Base-by-base conservation (phyloP, 148 eudicot genomes). In the Hydrangea macrophylla region DNA sequence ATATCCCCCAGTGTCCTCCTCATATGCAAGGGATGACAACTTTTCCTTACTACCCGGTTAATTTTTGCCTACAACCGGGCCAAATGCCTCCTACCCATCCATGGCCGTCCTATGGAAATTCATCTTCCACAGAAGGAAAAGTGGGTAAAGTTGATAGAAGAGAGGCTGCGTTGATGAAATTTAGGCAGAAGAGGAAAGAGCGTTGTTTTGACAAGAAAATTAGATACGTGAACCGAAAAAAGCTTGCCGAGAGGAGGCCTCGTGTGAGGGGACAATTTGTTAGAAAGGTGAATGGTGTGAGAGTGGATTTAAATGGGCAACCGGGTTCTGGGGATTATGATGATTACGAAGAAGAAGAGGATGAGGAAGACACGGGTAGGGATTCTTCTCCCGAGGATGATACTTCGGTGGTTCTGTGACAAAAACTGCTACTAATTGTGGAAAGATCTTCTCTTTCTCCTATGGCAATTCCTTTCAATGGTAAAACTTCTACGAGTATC, bases 221-320 rank as follows among this genome's bases (percentile, higher is more conserved):
- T 61, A 82, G 97, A 86, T 94, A 94, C 79, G 96, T 84, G 15
- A 94, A 90, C 70, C 76, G 97, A 26, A 90, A 94, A 65, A 73
- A 71, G 44, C 88, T 90, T 39, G 97, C 99, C 1, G 99, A 94
- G 71, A 84, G 86, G 77, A 79, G 97, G 60, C 99, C 97, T 65
- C 97, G 97, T 61, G 84, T 90, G 28, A 85, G 91, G 77, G 99
- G 99, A 23, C 97, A 94, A 77, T 94, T 94, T 73, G 97, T 94
- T 65, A 87, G 97, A 78, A 90, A 88, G 77, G 75, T 85, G 24
- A 94, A 94, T 76, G 97, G 96, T 2, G 71, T 86, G 60, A 70
- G 64, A 66, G 93, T 94, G 62, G 98, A 94, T 79, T 89, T 90
- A 35, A 94, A 94, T 65, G 99, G 93, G 18, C 89, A 79, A 35